phyloP scores from a whole-genome alignment of 371 early-diverging fungal genomes.

The Choanephora cucurbitarum region DNA sequence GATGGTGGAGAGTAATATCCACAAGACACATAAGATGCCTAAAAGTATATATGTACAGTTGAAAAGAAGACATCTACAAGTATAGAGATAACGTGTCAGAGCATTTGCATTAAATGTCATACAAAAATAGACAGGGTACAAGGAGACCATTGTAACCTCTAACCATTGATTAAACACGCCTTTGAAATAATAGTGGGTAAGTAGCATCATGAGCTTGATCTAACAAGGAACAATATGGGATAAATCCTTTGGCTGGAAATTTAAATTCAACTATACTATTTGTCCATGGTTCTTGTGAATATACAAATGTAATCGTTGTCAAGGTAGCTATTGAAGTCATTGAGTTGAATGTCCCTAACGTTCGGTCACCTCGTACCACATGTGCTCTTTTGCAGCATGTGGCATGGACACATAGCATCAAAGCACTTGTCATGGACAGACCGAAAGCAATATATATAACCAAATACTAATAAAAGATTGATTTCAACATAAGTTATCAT shows the following conservation, averaged over 20 bases:
- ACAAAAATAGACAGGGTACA: not conserved
- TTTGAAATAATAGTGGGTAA: slow-evolving; percentile 39
- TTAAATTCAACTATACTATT: slow-evolving; percentile 34
- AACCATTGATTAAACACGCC: slow-evolving; percentile 16
- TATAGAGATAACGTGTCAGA: not conserved
- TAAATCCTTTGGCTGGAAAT: slow-evolving; percentile 37
- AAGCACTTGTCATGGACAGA: not conserved
- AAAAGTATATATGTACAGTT: slow-evolving; percentile 8
- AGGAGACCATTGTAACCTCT: too few relatives aligned
- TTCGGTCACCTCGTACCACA: not conserved
- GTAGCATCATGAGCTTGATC: slow-evolving; percentile 26
- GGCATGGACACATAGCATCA: not conserved
- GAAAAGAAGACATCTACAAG: slow-evolving; percentile 14
- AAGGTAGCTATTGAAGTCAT: slow-evolving; percentile 18
- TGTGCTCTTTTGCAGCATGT: not conserved
- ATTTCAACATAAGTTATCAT: too few relatives aligned
- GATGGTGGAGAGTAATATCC: slow-evolving; percentile 7
- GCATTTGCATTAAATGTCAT: too few relatives aligned
- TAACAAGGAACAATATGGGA: slow-evolving; percentile 31
- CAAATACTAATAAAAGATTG: not conserved
- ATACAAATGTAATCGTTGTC: slow-evolving; percentile 20
- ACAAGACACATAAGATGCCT: not conserved
- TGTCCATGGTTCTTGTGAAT: slow-evolving; percentile 44
- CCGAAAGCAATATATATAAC: not conserved
- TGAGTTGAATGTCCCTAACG: not conserved